Conservation (phyloP, 805 yeast genomes). For the Wickerhamiella cacticola region DNA sequence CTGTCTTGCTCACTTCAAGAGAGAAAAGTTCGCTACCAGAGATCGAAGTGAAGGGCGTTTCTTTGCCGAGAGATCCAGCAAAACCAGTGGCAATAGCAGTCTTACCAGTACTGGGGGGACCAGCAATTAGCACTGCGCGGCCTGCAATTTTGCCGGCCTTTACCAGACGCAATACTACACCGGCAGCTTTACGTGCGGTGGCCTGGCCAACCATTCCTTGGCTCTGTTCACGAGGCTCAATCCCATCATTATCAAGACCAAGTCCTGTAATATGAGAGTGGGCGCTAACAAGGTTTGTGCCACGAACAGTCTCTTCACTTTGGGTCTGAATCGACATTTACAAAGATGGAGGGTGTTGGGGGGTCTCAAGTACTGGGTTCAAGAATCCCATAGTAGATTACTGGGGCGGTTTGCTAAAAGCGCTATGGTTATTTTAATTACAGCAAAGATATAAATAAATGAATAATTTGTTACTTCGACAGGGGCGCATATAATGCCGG, state of each 20-base stretch:
- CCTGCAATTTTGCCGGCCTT: constrained; percentile 94
- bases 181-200: constrained; percentile 93
- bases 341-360: background rate
- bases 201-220: constrained; percentile 98
- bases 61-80: constrained; percentile 39
- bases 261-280: constrained; percentile 95
- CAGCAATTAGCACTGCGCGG: constrained; percentile 87
- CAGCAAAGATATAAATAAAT: background rate
- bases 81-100: constrained; percentile 95
- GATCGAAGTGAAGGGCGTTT: constrained; percentile 89
- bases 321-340: constrained; percentile 32
- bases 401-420: background rate
- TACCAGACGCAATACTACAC: constrained; percentile 83
- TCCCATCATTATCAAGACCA: constrained; percentile 77
- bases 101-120: constrained; percentile 98
- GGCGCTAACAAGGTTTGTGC: constrained; percentile 83
- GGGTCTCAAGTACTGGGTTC: background rate
- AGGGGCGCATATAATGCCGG: no score
- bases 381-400: no score
- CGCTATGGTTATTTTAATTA: background rate
- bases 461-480: background rate
- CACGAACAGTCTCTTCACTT: constrained; percentile 38
- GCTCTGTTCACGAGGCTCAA: constrained; percentile 65
- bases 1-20: constrained; percentile 87
- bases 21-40: constrained; percentile 92